These are phyloP conservation scores for Meredithiella fracta DNA, from an alignment of 2,329 filamentous ascomycete species.

Conservation along the genomic window DNA sequence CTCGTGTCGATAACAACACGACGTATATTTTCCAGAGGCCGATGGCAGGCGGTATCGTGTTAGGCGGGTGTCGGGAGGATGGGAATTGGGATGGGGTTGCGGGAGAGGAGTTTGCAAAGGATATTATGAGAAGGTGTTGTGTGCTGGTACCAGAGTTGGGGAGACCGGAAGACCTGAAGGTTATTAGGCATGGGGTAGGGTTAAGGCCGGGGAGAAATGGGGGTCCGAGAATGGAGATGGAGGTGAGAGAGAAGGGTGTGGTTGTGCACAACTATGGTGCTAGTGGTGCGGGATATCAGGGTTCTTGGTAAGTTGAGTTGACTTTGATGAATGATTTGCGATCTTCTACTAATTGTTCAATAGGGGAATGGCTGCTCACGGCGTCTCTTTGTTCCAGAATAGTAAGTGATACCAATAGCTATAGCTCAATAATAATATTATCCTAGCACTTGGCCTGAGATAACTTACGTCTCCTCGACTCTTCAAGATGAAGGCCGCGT, in stretches of 20 bases:
- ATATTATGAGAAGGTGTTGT: slow-evolving; percentile 22
- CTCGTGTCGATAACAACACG: slow-evolving; percentile 25
- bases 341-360: slow-evolving; percentile 15
- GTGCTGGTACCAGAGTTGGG: slow-evolving; percentile 22
- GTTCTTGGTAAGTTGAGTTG: slow-evolving; percentile 16
- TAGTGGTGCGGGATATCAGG: slow-evolving; percentile 19
- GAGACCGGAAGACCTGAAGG: slow-evolving; percentile 20
- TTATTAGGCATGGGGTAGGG: slow-evolving; percentile 22
- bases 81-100: slow-evolving; percentile 21
- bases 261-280: slow-evolving; percentile 20
- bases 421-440: not conserved
- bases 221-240: slow-evolving; percentile 21
- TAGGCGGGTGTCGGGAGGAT: slow-evolving; percentile 22
- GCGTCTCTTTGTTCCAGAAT: not conserved
- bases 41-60: slow-evolving; percentile 21
- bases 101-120: slow-evolving; percentile 20
- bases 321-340: not conserved
- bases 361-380: slow-evolving; percentile 14
- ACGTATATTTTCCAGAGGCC: slow-evolving; percentile 30
- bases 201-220: slow-evolving; percentile 19
- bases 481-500: not conserved
- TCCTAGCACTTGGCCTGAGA: not conserved
- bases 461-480: not conserved
- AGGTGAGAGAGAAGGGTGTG: slow-evolving; percentile 15
- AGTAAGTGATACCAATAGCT: too few relatives aligned